A percentile compares a stretch with the other conserved stretches of the same genome.
Conservation (phyloP, 164 flowering plant genomes). For the Euptelea pleiosperma region DNA sequence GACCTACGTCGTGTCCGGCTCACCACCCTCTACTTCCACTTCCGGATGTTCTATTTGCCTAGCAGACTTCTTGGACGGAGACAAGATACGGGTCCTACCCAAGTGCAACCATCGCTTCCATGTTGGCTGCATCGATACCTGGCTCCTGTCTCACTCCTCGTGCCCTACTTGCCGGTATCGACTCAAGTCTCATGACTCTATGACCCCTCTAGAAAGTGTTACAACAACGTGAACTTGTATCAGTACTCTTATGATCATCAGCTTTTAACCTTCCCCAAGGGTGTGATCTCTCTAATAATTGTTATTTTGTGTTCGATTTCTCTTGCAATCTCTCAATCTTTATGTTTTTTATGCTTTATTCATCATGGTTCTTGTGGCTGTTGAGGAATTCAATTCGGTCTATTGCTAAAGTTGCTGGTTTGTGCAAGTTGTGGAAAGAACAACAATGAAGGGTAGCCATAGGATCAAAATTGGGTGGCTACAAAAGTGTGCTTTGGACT, state of each 20-base stretch:
- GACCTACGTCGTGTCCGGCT: slow-evolving; percentile 19
- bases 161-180: slow-evolving; percentile 40
- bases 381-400: no score
- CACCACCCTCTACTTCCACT: slow-evolving; percentile 19
- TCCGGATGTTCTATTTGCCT: slow-evolving; percentile 39
- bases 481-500: no score
- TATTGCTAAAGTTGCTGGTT: no score
- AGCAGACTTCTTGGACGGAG: slow-evolving; percentile 32
- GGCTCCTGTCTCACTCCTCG: slow-evolving; percentile 39
- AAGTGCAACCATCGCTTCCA: slow-evolving; percentile 35
- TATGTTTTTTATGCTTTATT: no score
- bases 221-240: slow-evolving; percentile 1
- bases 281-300: neutral
- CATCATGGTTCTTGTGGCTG: no score
- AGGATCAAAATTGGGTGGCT: no score
- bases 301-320: neutral
- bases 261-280: neutral
- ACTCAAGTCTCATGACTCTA: slow-evolving; percentile 9
- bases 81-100: slow-evolving; percentile 30
- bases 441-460: no score
- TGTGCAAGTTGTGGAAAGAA: no score
- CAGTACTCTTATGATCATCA: neutral
- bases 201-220: slow-evolving; percentile 12
- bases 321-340: no score
- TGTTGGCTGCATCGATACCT: slow-evolving; percentile 36